Conservation (phyloP, 129 eudicot genomes). For the Arctium minus region DNA sequence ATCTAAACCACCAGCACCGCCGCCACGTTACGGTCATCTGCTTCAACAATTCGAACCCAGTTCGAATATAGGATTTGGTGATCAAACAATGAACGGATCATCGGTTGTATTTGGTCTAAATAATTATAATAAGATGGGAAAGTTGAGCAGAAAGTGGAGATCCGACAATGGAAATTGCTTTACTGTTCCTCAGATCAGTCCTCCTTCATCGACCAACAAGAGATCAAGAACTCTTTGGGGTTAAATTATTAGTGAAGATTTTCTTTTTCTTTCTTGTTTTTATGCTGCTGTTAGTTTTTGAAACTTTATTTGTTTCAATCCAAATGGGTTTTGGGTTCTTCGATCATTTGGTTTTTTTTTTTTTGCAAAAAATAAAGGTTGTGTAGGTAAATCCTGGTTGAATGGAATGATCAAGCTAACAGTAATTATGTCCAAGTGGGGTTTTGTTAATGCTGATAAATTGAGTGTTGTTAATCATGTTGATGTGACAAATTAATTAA, state of each 20-base stretch:
- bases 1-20: neutral
- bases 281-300: constrained; percentile 6
- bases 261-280: constrained; percentile 2
- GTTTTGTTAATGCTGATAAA: too few relatives aligned
- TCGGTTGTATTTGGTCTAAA: constrained; percentile 4
- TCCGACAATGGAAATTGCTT: constrained; percentile 49
- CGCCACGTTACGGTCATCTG: neutral
- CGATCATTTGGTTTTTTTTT: constrained; percentile 1
- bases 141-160: constrained; percentile 37
- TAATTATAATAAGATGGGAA: constrained; percentile 12
- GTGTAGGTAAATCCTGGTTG: neutral
- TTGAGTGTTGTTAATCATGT: too few relatives aligned
- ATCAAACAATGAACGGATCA: constrained; percentile 25
- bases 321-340: constrained; percentile 17
- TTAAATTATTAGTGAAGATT: neutral
- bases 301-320: neutral
- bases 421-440: neutral
- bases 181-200: constrained; percentile 66
- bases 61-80: constrained; percentile 35
- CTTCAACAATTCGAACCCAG: constrained; percentile 17
- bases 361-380: neutral
- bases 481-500: too few relatives aligned
- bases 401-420: neutral
- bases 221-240: constrained; percentile 50
- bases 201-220: constrained; percentile 30